Percentiles rank a stretch among this genome's conserved stretches.
phyloP scores from a whole-genome alignment of 441 rosid genomes.

The Gossypium gossypioides region DNA sequence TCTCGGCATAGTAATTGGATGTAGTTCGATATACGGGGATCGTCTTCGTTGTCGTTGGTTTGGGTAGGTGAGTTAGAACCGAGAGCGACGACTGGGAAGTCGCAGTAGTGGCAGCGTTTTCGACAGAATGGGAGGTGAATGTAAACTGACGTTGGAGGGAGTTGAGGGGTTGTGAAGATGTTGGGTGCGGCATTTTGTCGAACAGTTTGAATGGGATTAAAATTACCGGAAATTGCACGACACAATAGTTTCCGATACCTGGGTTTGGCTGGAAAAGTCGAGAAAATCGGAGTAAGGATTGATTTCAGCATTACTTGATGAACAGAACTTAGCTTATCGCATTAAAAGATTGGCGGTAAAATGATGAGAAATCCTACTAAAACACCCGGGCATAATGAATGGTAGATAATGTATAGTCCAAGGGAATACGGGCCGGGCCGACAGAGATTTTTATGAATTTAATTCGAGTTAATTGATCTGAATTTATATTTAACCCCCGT shows the following conservation, averaged over 20 bases:
- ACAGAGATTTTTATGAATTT: background rate
- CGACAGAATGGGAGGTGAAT: constrained; percentile 91
- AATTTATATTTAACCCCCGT: too few species aligned
- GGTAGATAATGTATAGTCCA: background rate
- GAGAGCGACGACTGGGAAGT: constrained; percentile 82
- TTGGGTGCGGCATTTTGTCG: constrained; percentile 61
- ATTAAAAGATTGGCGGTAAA: background rate
- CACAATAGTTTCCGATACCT: constrained; percentile 14
- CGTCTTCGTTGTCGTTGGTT: constrained; percentile 32
- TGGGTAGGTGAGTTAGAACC: constrained; percentile 38
- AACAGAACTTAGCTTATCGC: background rate
- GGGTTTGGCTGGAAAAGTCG: constrained; percentile 32
- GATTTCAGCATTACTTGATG: constrained; percentile 42
- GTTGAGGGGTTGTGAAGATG: constrained; percentile 20
- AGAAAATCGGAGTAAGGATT: constrained; percentile 41
- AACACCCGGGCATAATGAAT: background rate
- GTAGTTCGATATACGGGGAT: constrained; percentile 68
- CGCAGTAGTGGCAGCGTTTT: constrained; percentile 87
- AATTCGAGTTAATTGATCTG: too few species aligned
- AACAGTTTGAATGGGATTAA: constrained; percentile 32
- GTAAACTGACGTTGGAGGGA: constrained; percentile 67
- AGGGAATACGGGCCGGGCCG: background rate
- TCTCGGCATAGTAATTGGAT: constrained; percentile 51
- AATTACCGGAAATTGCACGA: constrained; percentile 4
- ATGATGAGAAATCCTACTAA: background rate